These are phyloP conservation scores for Ganoderma multipileum DNA, from an alignment of 1,284 basidiomycete genomes.

Conservation along the genomic window DNA sequence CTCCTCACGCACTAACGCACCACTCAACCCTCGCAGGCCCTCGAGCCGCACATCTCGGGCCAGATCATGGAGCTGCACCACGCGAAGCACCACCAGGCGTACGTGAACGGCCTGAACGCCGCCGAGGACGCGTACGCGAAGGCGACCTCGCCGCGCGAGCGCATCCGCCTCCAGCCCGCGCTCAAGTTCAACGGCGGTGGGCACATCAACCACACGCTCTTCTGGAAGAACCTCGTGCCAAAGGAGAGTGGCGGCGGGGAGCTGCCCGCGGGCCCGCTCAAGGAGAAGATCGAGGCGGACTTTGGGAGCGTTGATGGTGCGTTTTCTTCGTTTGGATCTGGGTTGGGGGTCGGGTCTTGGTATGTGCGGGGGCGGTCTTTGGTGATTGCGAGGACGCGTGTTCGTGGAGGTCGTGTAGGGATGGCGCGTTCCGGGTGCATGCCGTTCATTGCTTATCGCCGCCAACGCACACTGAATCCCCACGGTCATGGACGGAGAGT, in stretches of 20 bases:
- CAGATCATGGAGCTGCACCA: slow-evolving; percentile 90
- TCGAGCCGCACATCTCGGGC: slow-evolving; percentile 85
- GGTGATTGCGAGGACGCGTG: not conserved
- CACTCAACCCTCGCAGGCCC: slow-evolving; percentile 53
- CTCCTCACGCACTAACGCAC: not conserved
- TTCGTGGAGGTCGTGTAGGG: not conserved
- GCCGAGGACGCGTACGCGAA: slow-evolving; percentile 79
- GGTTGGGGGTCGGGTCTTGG: not conserved
- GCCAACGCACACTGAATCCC: not conserved
- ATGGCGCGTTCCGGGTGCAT: not conserved
- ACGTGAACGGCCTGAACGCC: slow-evolving; percentile 77
- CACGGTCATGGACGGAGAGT: not conserved
- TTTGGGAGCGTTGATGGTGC: slow-evolving; percentile 76
- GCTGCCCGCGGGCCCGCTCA: slow-evolving; percentile 70
- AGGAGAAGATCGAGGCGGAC: slow-evolving; percentile 65
- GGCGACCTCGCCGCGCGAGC: slow-evolving; percentile 71
- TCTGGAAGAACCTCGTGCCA: slow-evolving; percentile 89
- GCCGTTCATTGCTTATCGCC: not conserved
- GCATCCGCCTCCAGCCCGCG: slow-evolving; percentile 78
- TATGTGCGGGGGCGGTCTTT: not conserved
- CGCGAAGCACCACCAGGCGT: slow-evolving; percentile 87
- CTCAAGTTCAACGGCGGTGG: slow-evolving; percentile 78
- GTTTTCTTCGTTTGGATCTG: slow-evolving; percentile 1
- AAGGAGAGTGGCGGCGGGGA: slow-evolving; percentile 63
- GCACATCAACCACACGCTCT: slow-evolving; percentile 92